Percentiles rank a stretch among this genome's conserved stretches.
These are phyloP conservation scores for Trichoderma gracile DNA, from an alignment of 2,329 filamentous ascomycete species.

Conservation along the genomic window DNA sequence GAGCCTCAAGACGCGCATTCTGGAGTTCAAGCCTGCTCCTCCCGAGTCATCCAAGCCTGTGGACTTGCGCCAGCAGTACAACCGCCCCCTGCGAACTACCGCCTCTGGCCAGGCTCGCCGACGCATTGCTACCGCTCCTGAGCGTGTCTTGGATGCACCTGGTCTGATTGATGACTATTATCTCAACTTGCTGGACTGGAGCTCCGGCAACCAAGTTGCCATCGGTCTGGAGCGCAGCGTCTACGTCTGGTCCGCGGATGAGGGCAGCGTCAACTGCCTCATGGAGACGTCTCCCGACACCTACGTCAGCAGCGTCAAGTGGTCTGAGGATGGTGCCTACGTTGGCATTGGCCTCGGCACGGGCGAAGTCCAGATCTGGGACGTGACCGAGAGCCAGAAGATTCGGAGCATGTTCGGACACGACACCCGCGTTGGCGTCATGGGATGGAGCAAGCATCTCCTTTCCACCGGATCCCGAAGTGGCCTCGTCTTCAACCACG, in stretches of 20 bases:
- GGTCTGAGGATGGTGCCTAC: conserved; percentile 96
- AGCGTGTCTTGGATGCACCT: conserved; percentile 93
- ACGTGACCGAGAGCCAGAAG: conserved; percentile 91
- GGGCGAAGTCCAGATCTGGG: conserved; percentile 98
- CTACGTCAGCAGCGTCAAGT: conserved; percentile 97
- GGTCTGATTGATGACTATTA: conserved; percentile 98
- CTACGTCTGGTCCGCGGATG: conserved; percentile 97
- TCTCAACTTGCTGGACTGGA: conserved; percentile 98
- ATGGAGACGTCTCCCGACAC: conserved; percentile 87
- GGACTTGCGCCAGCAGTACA: conserved; percentile 96
- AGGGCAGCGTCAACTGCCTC: conserved; percentile 83
- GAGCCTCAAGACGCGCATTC: conserved; percentile 88
- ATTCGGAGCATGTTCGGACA: conserved; percentile 98
- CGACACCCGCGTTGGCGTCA: conserved; percentile 92
- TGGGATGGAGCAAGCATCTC: conserved; percentile 99
- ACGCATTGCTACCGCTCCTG: conserved; percentile 89
- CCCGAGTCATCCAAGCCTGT: conserved; percentile 98
- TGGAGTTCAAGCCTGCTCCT: conserved; percentile 97
- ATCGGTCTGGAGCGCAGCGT: conserved; percentile 96
- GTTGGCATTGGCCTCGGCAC: conserved; percentile 92
- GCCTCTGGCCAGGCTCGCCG: conserved; percentile 79
- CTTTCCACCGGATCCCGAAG: conserved; percentile 93
- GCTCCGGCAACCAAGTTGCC: conserved; percentile 93
- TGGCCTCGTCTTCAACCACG: conserved; percentile 96
- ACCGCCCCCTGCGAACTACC: conserved; percentile 83